Evolutionary conservation across 1,284 basidiomycete species (phyloP).

Genomic region (Cystobasidium sp.): DNA sequence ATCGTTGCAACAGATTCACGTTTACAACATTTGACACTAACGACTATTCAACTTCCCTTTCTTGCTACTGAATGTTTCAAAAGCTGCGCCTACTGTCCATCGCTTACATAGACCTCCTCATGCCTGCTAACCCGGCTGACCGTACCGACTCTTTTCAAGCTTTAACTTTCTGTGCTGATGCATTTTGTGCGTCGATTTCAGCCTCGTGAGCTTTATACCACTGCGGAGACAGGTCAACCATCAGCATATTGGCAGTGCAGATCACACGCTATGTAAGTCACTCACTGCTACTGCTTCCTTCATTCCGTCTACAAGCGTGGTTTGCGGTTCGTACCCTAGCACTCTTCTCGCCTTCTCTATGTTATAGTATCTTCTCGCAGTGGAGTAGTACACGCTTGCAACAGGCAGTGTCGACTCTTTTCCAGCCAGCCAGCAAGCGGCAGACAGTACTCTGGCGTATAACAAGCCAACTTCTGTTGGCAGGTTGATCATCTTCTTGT

Average conservation of each 20-base stretch:
- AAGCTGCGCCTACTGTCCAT: too few species aligned
- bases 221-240: conserved; percentile 12
- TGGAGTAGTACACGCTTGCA: conserved; percentile 69
- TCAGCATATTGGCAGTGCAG: background rate
- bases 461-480: conserved; percentile 70
- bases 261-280: background rate
- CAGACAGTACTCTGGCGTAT: conserved; percentile 74
- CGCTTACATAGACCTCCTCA: too few species aligned
- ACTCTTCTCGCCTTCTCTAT: conserved; percentile 89
- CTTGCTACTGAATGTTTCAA: too few species aligned
- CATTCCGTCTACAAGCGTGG: conserved; percentile 87
- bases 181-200: conserved; percentile 22
- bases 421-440: conserved; percentile 74
- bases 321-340: conserved; percentile 88
- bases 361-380: conserved; percentile 79
- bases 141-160: background rate
- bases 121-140: too few species aligned
- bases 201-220: conserved; percentile 44
- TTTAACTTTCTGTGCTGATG: conserved; percentile 8
- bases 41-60: too few species aligned
- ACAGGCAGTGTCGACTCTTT: conserved; percentile 88
- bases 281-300: conserved; percentile 65
- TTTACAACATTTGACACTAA: too few species aligned
- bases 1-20: too few species aligned
- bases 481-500: conserved; percentile 65